phyloP scores from a whole-genome alignment of 345 rosid genomes.

The Eucalyptus pauciflora region DNA sequence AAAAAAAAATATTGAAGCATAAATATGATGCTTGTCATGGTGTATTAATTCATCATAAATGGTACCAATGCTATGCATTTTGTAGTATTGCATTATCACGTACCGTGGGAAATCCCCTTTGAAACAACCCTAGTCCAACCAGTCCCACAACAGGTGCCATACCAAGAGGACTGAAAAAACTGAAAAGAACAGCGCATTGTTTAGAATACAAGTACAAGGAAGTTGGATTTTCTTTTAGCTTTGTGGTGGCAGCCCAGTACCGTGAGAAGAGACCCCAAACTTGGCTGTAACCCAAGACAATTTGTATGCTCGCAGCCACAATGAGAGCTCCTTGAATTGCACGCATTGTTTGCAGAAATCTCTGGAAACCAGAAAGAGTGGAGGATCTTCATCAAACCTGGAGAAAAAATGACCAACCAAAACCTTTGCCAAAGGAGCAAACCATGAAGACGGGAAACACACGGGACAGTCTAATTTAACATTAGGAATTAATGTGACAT shows the following conservation, averaged over 20 bases:
- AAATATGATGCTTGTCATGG: not conserved
- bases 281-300: conserved; percentile 84
- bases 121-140: conserved; percentile 90
- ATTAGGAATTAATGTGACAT: not conserved
- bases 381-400: conserved; percentile 31
- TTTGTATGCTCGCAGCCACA: conserved; percentile 83
- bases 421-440: not conserved
- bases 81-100: not conserved
- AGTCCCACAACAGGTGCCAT: conserved; percentile 88
- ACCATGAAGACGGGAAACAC: not conserved
- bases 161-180: conserved; percentile 83
- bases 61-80: not conserved
- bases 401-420: not conserved
- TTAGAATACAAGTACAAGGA: not conserved
- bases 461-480: not conserved
- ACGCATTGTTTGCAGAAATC: conserved; percentile 84
- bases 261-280: conserved; percentile 87
- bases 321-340: conserved; percentile 90
- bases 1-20: not conserved
- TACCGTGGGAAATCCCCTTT: conserved; percentile 86
- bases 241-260: conserved; percentile 8
- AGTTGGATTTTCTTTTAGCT: not conserved
- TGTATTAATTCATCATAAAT: not conserved
- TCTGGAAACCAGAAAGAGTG: conserved; percentile 53
- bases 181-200: conserved; percentile 8